Conservation (phyloP, 2,329 filamentous ascomycete species). For the Pseudocercospora fuligena region DNA sequence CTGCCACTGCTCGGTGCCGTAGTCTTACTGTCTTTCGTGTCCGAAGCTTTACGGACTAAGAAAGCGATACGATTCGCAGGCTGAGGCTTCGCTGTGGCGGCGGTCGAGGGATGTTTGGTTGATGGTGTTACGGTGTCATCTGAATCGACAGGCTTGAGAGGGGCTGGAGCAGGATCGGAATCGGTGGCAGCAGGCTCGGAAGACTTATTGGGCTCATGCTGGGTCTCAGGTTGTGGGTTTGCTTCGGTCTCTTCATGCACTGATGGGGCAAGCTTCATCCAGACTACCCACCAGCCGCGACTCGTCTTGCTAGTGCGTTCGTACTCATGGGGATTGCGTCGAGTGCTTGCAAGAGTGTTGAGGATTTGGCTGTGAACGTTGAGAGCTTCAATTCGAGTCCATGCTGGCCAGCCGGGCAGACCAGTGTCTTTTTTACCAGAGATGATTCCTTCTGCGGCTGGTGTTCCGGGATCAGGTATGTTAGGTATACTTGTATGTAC, state of each 20-base stretch:
- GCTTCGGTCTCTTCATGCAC: conserved; percentile 15
- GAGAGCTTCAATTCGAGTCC: conserved; percentile 63
- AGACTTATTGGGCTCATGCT: neutral
- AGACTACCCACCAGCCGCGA: conserved; percentile 71
- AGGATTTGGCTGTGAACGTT: conserved; percentile 66
- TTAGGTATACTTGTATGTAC: conserved; percentile 67
- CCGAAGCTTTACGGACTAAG: conserved; percentile 44
- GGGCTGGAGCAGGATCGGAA: neutral
- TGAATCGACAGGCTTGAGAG: conserved; percentile 20
- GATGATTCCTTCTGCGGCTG: conserved; percentile 45
- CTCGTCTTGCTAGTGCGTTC: conserved; percentile 67
- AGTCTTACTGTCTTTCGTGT: conserved; percentile 19
- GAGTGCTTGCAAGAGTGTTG: conserved; percentile 59
- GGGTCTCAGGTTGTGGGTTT: conserved; percentile 11
- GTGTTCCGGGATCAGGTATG: conserved; percentile 60
- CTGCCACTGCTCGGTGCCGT: conserved; percentile 21
- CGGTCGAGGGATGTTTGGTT: conserved; percentile 18
- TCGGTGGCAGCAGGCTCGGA: conserved; percentile 3
- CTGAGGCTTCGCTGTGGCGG: conserved; percentile 8
- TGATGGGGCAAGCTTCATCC: conserved; percentile 59
- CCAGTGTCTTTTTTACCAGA: conserved; percentile 24
- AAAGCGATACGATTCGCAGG: conserved; percentile 47
- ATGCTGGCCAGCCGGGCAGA: conserved; percentile 39
- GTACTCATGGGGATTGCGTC: conserved; percentile 53
- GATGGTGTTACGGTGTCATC: conserved; percentile 21